Evolutionary conservation across 768 basidiomycete species (phyloP).

Genomic region (Phanerochaete carnosa): DNA sequence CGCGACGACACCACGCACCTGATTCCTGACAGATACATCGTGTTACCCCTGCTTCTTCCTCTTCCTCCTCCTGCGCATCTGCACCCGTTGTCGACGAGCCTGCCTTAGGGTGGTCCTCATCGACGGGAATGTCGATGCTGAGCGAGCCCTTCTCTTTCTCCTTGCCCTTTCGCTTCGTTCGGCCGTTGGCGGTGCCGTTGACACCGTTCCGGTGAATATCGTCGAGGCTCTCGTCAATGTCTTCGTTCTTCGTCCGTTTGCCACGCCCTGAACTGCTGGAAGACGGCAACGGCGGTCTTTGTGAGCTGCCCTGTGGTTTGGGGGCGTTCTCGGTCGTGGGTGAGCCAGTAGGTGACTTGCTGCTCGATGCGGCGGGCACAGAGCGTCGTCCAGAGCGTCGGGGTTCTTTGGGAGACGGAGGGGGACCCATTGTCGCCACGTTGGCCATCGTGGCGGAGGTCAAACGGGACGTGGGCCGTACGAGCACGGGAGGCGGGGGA

Average conservation of each 20-base stretch:
- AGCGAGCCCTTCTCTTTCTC: slow-evolving; percentile 48
- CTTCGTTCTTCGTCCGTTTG: slow-evolving; percentile 74
- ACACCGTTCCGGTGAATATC: slow-evolving; percentile 44
- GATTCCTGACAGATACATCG: slow-evolving; percentile 85
- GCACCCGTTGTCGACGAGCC: slow-evolving; percentile 35
- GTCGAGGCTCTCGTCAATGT: slow-evolving; percentile 59
- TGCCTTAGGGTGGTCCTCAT: slow-evolving; percentile 26
- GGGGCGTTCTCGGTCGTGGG: slow-evolving; percentile 44
- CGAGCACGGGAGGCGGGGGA: slow-evolving; percentile 12
- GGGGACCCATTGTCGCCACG: slow-evolving; percentile 70
- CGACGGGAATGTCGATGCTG: slow-evolving; percentile 24
- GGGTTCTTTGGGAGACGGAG: slow-evolving; percentile 72
- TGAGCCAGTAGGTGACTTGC: slow-evolving; percentile 70
- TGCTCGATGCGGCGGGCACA: slow-evolving; percentile 60
- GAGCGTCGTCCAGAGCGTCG: slow-evolving; percentile 76
- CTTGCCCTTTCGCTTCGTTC: slow-evolving; percentile 62
- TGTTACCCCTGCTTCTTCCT: slow-evolving; percentile 62
- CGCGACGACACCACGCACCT: slow-evolving; percentile 43
- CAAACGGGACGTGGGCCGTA: slow-evolving; percentile 5
- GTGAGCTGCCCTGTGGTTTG: slow-evolving; percentile 24
- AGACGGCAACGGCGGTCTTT: slow-evolving; percentile 22
- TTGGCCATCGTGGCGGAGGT: slow-evolving; percentile 45
- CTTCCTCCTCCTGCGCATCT: slow-evolving; percentile 47
- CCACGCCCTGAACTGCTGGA: slow-evolving; percentile 30
- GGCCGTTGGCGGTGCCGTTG: slow-evolving; percentile 26